phyloP scores from a whole-genome alignment of 306 rosid genomes.

The Acacia melanoxylon region DNA sequence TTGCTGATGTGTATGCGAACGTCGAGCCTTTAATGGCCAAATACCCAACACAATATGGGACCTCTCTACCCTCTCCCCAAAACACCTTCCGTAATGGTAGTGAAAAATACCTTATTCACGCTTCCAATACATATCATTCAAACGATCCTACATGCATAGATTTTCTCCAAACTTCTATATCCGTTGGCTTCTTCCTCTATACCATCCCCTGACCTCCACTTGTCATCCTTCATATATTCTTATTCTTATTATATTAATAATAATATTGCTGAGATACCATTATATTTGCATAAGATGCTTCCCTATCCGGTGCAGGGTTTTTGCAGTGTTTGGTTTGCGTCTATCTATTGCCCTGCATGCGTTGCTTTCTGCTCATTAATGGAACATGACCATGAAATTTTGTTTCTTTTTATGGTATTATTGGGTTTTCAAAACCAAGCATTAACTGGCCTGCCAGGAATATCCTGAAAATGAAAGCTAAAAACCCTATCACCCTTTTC shows the following conservation, averaged over 20 bases:
- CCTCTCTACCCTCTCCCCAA: not conserved
- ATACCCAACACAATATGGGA: not conserved
- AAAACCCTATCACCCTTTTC: not conserved
- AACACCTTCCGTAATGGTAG: constrained; percentile 28
- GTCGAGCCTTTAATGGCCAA: not conserved
- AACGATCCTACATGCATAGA: constrained; percentile 9
- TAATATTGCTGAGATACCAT: not conserved
- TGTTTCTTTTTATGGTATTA: constrained; percentile 35
- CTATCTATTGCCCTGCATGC: not conserved
- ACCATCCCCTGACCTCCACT: not conserved
- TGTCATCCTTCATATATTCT: constrained; percentile 7
- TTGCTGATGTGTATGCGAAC: not conserved
- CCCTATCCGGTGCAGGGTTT: not conserved
- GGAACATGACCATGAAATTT: constrained; percentile 33
- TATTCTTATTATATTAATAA: not conserved
- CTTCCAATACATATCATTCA: not conserved
- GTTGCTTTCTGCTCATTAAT: constrained; percentile 11
- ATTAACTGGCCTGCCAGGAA: constrained; percentile 49
- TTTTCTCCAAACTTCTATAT: not conserved
- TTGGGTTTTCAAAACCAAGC: constrained; percentile 37
- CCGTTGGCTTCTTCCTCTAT: not conserved
- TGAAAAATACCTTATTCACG: constrained; percentile 14
- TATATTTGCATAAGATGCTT: not conserved
- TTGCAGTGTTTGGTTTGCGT: constrained; percentile 1
- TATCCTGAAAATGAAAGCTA: constrained; percentile 59